Evolutionary conservation across 768 basidiomycete genomes (phyloP), one percentile per base, ranked within the genome.

Genomic region (Calocybe gangraenosa): DNA sequence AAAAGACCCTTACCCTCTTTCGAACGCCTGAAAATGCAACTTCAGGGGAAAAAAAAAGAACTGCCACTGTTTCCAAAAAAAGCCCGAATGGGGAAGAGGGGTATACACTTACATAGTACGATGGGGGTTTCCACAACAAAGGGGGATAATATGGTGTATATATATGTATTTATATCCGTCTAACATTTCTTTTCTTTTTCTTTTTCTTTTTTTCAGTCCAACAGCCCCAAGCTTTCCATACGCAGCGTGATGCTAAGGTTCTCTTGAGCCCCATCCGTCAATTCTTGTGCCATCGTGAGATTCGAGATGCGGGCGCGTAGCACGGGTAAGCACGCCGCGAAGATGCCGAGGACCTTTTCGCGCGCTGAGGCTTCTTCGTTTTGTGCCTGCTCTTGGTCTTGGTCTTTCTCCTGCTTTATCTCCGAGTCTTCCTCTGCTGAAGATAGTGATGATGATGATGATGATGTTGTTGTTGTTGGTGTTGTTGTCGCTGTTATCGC

Each of bases 241-340:
- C 71, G 62, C 25, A 78, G 52, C 36, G 60, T 63, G 23, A 75
- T 65, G 39, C 69, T 74, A 18, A 69, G 58, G 46, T 75, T 78
- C 55, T 78, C 75, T 36, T 76, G 71, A 11, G 73, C 70, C 18
- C 70, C 68, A 45, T 75, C 71, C 19, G 78, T 61, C 15, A 79
- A 61, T 20, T 75, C 71, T 40, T 70, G 71, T 0, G 76, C 76
- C 67, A 75, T 66, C 11, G 61, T 49, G 15, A 79, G 50, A 48
- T 78, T 78, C 9, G 66, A 66, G 5, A 65, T 65, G 2, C 78
- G 70, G 1, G 73, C 73, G 9, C 65, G 63, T 3, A 79, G 57
- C 18, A 78, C 66, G 15, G 77, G 73, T 11, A 78, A 54, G 48
- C 74, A 75, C 0, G 76, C 72, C 3, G 61, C 46, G 49, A 78